Base-by-base conservation (phyloP, 1,284 basidiomycete genomes). In the Naganishia sp. region DNA sequence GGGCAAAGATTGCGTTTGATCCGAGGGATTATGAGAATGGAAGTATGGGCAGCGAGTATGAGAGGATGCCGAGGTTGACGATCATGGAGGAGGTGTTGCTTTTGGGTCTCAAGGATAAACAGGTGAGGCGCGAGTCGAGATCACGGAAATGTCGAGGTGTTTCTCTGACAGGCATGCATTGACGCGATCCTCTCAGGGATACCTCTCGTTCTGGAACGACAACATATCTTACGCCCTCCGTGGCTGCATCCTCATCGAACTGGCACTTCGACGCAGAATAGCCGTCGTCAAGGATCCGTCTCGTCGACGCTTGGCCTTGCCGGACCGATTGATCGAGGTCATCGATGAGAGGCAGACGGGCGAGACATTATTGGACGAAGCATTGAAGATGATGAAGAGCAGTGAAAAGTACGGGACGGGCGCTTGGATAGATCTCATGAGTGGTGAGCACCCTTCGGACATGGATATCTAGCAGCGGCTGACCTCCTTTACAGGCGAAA, bases 181-280 rank as follows among this genome's bases (percentile, higher is more conserved):
- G 50, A 52, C 28, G 7, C 28, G 45, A 52, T 47, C 15, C 13
- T 43, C 1, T n/a, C 72, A 93, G 89, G 92, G 92, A 49, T 94
- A 94, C 77, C 86, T 95, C 21, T 94, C 92, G 0, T 95, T 96
- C 78, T 95, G 92, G 93, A 97, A 97, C 79, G 94, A 97, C 82
- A 96, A 95, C 80, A 97, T 96, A 71, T 95, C 92, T 0, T 97
- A 97, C 79, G 92, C 94, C 15, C 84, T 97, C 2, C 86, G 94
- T 21, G 94, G 94, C 3, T 96, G 94, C 78, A 96, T 97, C 74
- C 85, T 97, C 69, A 89, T 96, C 67, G 94, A 97, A 78, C 88
- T 97, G 65, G 93, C 94, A 0, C 85, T 97, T 17, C 85, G 94
- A 50, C 84, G 92, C 69, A 85, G 94, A 57, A 94, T 97, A 78